Conservation (phyloP, 345 rosid species). For the Cardamine occulta region DNA sequence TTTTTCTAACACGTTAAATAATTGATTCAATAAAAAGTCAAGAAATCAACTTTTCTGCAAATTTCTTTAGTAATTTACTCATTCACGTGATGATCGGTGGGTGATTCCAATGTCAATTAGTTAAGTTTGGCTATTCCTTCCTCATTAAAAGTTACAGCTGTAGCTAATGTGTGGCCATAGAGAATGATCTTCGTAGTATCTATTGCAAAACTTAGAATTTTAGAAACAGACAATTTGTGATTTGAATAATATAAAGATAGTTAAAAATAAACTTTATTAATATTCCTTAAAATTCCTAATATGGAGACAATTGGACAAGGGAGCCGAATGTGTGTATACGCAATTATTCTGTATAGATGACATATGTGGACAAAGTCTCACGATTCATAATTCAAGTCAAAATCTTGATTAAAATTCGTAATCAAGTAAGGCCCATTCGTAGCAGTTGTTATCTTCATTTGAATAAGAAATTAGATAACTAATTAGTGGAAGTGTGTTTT, state of each 20-base stretch:
- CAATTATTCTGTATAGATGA: background rate
- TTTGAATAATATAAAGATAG: background rate
- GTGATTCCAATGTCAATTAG: background rate
- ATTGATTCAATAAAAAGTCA: background rate
- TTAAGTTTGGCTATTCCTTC: background rate
- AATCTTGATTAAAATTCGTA: background rate
- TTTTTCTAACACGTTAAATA: background rate
- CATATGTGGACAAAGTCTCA: background rate
- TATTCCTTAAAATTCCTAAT: background rate
- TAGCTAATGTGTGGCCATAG: background rate
- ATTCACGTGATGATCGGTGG: background rate
- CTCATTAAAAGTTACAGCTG: background rate
- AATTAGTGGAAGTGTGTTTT: background rate
- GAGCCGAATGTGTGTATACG: background rate
- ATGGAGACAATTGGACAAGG: background rate
- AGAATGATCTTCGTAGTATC: slow-evolving; percentile 14
- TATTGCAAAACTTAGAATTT: background rate
- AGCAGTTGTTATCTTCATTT: background rate
- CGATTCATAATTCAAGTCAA: background rate
- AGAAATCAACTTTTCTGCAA: background rate
- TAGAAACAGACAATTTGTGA: background rate
- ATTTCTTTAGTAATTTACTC: background rate
- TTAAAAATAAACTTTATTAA: background rate
- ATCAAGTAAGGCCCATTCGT: slow-evolving; percentile 1
- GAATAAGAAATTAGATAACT: background rate